Base-by-base conservation (phyloP, 352 stramenopile genomes). In the Phytophthora kernoviae region DNA sequence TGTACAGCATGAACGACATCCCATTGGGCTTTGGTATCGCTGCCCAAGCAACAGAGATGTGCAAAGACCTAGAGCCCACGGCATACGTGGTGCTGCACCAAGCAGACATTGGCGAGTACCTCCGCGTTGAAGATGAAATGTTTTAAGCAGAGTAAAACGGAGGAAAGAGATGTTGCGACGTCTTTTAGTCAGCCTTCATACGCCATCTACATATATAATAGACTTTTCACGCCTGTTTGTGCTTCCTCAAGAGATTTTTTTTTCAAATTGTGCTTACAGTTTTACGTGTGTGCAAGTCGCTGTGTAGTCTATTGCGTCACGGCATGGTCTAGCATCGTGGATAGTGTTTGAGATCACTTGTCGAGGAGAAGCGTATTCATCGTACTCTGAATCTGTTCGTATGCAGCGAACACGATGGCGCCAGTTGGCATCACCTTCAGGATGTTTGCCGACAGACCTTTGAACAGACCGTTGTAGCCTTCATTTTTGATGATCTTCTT, bases 1-100 rank as follows among this genome's bases (percentile, higher is more conserved):
- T 99, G 21, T 99, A 98, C 75, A 99, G 91, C 79, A 98, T 99
- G 93, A 98, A 96, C 55, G 96, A 99, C 77, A 96, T 99, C 61
- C 96, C 98, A 12, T 73, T 99, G 21, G 98, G 96, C 42, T 99
- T 99, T 68, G 98, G 98, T 39, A 94, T 99, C 14, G 96, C 97
- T 8, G 96, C 97, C 5, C 97, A 99, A 81, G 84, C 86, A 63
- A 96, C 95, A 65, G 75, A 99, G 83, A 45, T 98, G 91, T 90
- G 90, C 88, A 87, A 98, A 90, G 91, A 98, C 48, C 77, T 99
- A 44, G 95, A 98, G 30, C 95, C 97, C 11, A 98, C 93, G 14
- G 96, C 90, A 3, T 98, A 98, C 79, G 97, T 99, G 8, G 96
- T 99, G 52, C 81, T 99, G 41, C 98, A 99, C 79, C 98, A 99